Percentiles rank a stretch among this genome's conserved stretches.
Conservation (phyloP, 2,329 filamentous ascomycete species). For the Alternaria ethzedia region DNA sequence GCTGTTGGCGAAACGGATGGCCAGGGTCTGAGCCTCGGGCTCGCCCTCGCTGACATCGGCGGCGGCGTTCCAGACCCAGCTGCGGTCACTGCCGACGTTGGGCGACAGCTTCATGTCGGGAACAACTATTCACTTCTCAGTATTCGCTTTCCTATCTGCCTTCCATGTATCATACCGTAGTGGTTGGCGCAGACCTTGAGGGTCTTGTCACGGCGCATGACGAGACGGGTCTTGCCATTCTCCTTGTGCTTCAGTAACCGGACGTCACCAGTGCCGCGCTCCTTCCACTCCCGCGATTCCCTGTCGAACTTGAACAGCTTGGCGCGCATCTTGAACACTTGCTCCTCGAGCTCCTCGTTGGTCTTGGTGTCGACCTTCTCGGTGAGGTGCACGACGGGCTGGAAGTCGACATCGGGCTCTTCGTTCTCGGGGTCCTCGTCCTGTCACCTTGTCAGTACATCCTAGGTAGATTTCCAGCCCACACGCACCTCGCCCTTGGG, state of each 20-base stretch:
- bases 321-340: constrained; percentile 98
- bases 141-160: constrained; percentile 12
- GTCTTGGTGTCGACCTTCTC: constrained; percentile 98
- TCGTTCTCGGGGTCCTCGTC: constrained; percentile 86
- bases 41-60: constrained; percentile 98
- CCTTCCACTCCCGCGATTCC: constrained; percentile 95
- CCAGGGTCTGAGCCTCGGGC: constrained; percentile 92
- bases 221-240: constrained; percentile 94
- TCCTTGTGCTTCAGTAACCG: constrained; percentile 98
- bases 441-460: constrained; percentile 35
- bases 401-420: constrained; percentile 94
- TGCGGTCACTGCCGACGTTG: constrained; percentile 97
- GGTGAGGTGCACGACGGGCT: constrained; percentile 93
- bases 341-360: constrained; percentile 97
- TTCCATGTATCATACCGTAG: constrained; percentile 73
- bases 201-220: constrained; percentile 99
- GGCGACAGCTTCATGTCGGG: constrained; percentile 99
- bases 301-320: constrained; percentile 99
- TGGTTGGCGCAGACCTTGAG: constrained; percentile 99
- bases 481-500: constrained; percentile 53
- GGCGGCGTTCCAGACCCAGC: constrained; percentile 98
- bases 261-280: constrained; percentile 96
- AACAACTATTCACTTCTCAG: constrained; percentile 68
- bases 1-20: constrained; percentile 96
- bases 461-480: too few relatives aligned